Evolutionary conservation across 2,329 filamentous ascomycete genomes (phyloP).

Genomic region (Penicillium sp.): DNA sequence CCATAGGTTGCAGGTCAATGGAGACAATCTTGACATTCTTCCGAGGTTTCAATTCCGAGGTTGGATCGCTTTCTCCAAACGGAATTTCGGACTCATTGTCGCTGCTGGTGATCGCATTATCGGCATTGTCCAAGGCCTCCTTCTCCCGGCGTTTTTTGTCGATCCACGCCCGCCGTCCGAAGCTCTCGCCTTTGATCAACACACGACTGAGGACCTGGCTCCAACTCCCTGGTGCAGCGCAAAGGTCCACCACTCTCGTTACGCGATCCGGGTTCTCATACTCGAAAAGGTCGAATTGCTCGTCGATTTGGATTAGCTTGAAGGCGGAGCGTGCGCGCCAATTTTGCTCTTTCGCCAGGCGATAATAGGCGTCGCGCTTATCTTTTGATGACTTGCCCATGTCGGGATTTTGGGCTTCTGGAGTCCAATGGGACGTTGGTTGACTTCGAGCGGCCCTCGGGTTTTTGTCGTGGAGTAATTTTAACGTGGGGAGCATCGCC

Average conservation of each 20-base stretch:
- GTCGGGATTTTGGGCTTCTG: background rate
- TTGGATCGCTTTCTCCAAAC: constrained; percentile 23
- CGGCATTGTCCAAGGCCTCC: constrained; percentile 27
- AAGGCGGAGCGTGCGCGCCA: constrained; percentile 97
- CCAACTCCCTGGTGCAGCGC: constrained; percentile 95
- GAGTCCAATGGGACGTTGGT: background rate
- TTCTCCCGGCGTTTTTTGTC: constrained; percentile 70
- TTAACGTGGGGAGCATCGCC: constrained; percentile 31
- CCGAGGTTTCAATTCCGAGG: constrained; percentile 51
- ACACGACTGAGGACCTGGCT: constrained; percentile 94
- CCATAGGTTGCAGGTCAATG: constrained; percentile 95
- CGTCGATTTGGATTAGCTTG: constrained; percentile 94
- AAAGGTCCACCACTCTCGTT: constrained; percentile 91
- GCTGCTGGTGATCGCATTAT: constrained; percentile 11
- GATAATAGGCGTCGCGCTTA: constrained; percentile 96
- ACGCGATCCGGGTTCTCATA: constrained; percentile 64
- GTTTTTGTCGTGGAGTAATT: constrained; percentile 17
- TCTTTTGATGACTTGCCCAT: constrained; percentile 99
- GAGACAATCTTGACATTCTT: constrained; percentile 89
- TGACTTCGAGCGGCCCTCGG: background rate
- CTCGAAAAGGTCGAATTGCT: constrained; percentile 92
- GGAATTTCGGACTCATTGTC: constrained; percentile 34
- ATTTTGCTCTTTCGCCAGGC: constrained; percentile 96
- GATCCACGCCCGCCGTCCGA: constrained; percentile 83
- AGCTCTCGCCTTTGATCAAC: constrained; percentile 89